These are phyloP conservation scores for Staphylotrichum tortipilum DNA, from an alignment of 495 filamentous ascomycete genomes.

Conservation along the genomic window DNA sequence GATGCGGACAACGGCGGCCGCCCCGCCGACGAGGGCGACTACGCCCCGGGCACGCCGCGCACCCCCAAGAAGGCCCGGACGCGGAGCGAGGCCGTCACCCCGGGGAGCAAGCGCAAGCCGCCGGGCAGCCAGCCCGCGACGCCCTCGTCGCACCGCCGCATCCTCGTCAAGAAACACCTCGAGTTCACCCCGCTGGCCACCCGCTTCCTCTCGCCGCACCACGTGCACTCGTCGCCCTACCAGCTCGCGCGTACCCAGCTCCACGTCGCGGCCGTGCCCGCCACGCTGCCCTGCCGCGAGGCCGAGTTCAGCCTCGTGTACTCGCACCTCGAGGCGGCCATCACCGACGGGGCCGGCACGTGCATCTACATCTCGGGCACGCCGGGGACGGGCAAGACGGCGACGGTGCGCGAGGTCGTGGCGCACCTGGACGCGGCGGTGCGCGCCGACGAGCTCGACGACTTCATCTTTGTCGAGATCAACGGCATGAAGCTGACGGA, in stretches of 20 bases:
- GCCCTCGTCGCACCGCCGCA: slow-evolving; percentile 61
- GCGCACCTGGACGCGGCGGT: slow-evolving; percentile 80
- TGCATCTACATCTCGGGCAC: slow-evolving; percentile 99
- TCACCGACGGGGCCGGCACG: slow-evolving; percentile 82
- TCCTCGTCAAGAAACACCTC: slow-evolving; percentile 80
- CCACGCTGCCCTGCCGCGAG: slow-evolving; percentile 83
- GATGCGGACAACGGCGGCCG: slow-evolving; percentile 29
- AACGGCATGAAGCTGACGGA: slow-evolving; percentile 99
- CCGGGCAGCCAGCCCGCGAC: slow-evolving; percentile 39
- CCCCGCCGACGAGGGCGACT: slow-evolving; percentile 38
- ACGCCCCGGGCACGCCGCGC: slow-evolving; percentile 22
- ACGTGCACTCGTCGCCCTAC: slow-evolving; percentile 78
- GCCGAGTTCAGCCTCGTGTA: slow-evolving; percentile 88
- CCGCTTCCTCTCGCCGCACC: slow-evolving; percentile 66
- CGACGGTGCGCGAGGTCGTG: slow-evolving; percentile 92
- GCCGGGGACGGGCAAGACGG: slow-evolving; percentile 97
- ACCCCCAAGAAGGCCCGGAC: slow-evolving; percentile 33
- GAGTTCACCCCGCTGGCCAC: slow-evolving; percentile 94
- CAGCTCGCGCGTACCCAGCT: slow-evolving; percentile 80
- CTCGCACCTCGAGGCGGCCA: slow-evolving; percentile 85
- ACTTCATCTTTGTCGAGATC: slow-evolving; percentile 99
- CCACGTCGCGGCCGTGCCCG: slow-evolving; percentile 87
- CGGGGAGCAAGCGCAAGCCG: slow-evolving; percentile 33
- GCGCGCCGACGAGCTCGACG: slow-evolving; percentile 82
- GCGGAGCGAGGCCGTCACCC: slow-evolving; percentile 21